Evolutionary conservation across 2,329 filamentous ascomycete genomes (phyloP), one percentile per base, ranked within the genome.

Genomic region (Myriangium duriaei): DNA sequence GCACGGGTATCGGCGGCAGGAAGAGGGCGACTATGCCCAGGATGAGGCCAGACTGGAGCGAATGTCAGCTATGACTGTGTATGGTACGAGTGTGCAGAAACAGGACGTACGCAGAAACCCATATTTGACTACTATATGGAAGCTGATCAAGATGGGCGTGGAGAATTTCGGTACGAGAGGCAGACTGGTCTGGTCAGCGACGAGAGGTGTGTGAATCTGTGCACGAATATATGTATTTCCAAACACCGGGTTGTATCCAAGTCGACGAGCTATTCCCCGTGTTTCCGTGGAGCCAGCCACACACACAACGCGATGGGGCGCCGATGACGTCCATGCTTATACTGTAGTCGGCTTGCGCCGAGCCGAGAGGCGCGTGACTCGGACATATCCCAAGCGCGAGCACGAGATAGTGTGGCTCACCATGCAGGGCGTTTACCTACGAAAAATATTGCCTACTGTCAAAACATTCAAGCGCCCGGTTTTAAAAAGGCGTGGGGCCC

Each of bases 21-120:
- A 43, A 43, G 28, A 43, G 11, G 24, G 38, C 37, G 42, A 43
- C 34, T 18, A 43, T 46, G 41, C 31, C 33, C 26, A 41, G 39
- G 30, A 33, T 37, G 34, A 41, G 15, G 17, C 36, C 39, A 9
- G 29, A 32, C 36, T 39, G 21, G n/a, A 26, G 35, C 24, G 19
- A 26, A 3, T 13, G 36, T 39, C 15, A 39, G 36, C 9, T 6
- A 28, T 11, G 18, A 13, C 12, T 7, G 18, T 11, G 24, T 2
- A 13, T 13, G 16, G 19, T 13, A 15, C 9, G 10, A 13, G 3
- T 28, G 13, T 11, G n/a, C n/a, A n/a, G n/a, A 10, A 12, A n/a
- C 4, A 12, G 16, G 16, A 39, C 36, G 5, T 39, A 39, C 36
- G 30, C 36, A 39, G 36, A 39, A 39, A 39, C 36, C 36, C 36